Evolutionary conservation across 805 yeast genomes (phyloP).

Genomic region (Tetrapisispora nanseiensis): DNA sequence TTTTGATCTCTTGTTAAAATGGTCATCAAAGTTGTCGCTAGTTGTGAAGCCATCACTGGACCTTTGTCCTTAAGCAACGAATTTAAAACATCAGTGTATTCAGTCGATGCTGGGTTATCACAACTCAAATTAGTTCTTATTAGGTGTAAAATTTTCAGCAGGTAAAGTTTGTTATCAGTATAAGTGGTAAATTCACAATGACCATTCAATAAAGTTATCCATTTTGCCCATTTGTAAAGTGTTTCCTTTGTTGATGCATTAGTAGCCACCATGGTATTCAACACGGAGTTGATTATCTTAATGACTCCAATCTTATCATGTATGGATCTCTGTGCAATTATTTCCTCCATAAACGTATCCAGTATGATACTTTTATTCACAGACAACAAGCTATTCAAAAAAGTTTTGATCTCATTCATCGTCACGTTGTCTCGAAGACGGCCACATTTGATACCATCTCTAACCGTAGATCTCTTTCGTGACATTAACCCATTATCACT

Average conservation of each 20-base stretch:
- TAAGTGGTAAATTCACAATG: slow-evolving; percentile 20
- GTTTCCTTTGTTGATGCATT: slow-evolving; percentile 5
- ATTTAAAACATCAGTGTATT: not conserved
- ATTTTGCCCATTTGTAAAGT: slow-evolving; percentile 18
- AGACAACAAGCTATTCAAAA: slow-evolving; percentile 12
- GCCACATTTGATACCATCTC: not conserved
- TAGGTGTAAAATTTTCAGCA: slow-evolving; percentile 13
- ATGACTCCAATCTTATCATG: slow-evolving; percentile 10
- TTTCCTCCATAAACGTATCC: slow-evolving; percentile 9
- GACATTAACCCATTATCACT: not conserved
- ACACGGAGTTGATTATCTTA: slow-evolving; percentile 11
- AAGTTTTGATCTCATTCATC: slow-evolving; percentile 12
- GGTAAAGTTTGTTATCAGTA: slow-evolving; percentile 10
- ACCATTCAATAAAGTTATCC: slow-evolving; percentile 19
- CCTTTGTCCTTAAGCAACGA: slow-evolving; percentile 6
- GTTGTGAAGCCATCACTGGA: slow-evolving; percentile 19
- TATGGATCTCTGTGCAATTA: slow-evolving; percentile 18
- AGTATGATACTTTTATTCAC: slow-evolving; percentile 8
- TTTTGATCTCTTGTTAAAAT: slow-evolving; percentile 10
- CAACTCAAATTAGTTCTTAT: slow-evolving; percentile 8
- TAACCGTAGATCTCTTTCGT: not conserved
- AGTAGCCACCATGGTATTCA: slow-evolving; percentile 6
- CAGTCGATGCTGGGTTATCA: not conserved
- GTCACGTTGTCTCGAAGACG: slow-evolving; percentile 1
- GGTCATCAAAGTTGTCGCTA: slow-evolving; percentile 22